Base-by-base conservation (phyloP, 2,329 filamentous ascomycete genomes). In the Sporothrix phasma region DNA sequence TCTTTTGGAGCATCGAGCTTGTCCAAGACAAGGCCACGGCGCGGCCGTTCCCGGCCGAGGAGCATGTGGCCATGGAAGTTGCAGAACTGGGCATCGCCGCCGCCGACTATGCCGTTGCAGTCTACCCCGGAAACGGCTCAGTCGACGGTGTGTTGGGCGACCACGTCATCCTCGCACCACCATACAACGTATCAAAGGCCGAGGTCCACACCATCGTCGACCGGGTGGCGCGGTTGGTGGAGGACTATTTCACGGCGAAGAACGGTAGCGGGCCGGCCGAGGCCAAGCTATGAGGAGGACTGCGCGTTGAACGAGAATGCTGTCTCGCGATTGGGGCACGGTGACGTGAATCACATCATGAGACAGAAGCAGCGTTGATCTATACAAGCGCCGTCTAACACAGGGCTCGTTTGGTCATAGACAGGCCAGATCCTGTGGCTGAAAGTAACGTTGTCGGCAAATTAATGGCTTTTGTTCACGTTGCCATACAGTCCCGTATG, bases 161-260 rank as follows among this genome's bases (percentile, higher is more conserved):
- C 70, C 87, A 90, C 72, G 76, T 90, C 41, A 78, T 92, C 29
- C 70, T 92, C 11, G 82, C 87, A 1, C 89, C 89, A 5, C 80
- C 88, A 0, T 90, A 85, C 73, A 90, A 83, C 51, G 78, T 87
- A 24, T 84, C 80, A 0, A 74, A 74, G 49, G 76, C 77, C 7
- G 84, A 88, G 22, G 75, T 89, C 61, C 77, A 82, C 62, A 72
- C 74, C 39, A 81, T 88, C 58, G 84, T 84, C 2, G 74, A 79
- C 19, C 77, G 75, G 0, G 75, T 84, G 2, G 73, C 72, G 3
- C 74, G 71, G n/a, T 79, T 88, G 19, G 73, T 89, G 24, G 71
- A 76, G 15, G 80, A 82, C 51, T 80, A 78, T 29, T 81, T 83
- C 65, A 68, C 69, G 7, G 66, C 66, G 8, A 65, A 61, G 51